Evolutionary conservation across 352 stramenopile species (phyloP), one percentile per base, ranked within the genome.

Genomic region (Pythium volutum): DNA sequence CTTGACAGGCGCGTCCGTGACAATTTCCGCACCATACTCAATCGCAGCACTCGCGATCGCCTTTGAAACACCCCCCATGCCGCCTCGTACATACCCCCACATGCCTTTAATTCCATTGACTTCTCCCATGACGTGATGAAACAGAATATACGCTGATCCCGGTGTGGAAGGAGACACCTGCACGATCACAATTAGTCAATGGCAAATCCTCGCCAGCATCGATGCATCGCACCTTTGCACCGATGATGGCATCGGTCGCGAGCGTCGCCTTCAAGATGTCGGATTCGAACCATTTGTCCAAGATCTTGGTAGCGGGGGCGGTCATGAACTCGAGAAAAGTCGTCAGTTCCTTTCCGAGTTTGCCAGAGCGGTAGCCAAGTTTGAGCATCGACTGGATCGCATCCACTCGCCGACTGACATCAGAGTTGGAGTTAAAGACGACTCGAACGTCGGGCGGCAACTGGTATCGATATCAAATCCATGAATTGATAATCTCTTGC

Each of bases 51-150:
- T 76, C 20, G 70, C 62, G 10, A 97, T 70, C 1, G 85, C 79
- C 27, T 93, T 64, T 2, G 77, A 90, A 39, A 97, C 81, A 0
- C 69, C 65, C 10, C 89, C 89, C 89, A 97, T 97, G 7, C 89
- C 89, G 8, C 89, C 90, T 64, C 92, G 86, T 25, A 97, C 87
- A 50, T 97, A 91, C 0, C 87, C 85, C 90, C 90, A 97, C 48
- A 86, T 84, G 16, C 89, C 89, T 47, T 95, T 94, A 11, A 91
- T 62, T 20, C 88, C 88, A 41, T 93, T 90, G 18, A 93, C 83
- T 73, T 97, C 89, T 20, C 89, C 89, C 89, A 97, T 97, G 22
- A 97, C 91, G 55, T 97, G 89, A 46, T 97, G 89, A 25, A 97
- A 89, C 20, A 97, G 64, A 45, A 97, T 95, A 60, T 97, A 97